Evolutionary conservation across 2,329 filamentous ascomycete species (phyloP).

Genomic region (Colletotrichum cereale): DNA sequence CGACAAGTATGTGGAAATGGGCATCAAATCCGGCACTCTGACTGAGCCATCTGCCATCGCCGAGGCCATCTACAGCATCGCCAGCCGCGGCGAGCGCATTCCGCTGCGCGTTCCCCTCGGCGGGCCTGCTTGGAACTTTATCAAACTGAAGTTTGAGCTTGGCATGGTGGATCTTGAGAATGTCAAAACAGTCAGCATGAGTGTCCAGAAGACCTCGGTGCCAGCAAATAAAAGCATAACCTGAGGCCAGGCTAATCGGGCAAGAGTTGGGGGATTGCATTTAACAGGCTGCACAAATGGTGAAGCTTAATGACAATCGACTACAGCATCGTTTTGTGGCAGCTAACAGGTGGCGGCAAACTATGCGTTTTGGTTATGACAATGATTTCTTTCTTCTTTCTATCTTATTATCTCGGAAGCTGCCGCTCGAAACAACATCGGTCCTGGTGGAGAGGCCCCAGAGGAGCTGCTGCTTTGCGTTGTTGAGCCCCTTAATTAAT

Average conservation of each 20-base stretch:
- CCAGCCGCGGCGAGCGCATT: slow-evolving; percentile 49
- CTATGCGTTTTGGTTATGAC: too few relatives aligned
- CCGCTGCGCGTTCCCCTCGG: slow-evolving; percentile 58
- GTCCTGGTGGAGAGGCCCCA: too few relatives aligned
- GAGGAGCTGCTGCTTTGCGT: too few relatives aligned
- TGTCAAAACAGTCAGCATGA: slow-evolving; percentile 50
- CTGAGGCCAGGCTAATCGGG: neutral
- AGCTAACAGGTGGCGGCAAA: too few relatives aligned
- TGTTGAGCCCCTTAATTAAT: too few relatives aligned
- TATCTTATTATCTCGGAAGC: too few relatives aligned
- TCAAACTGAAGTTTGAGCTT: slow-evolving; percentile 48
- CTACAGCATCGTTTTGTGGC: too few relatives aligned
- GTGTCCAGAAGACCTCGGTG: neutral
- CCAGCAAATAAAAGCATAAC: neutral
- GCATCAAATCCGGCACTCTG: slow-evolving; percentile 26
- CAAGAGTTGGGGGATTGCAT: neutral
- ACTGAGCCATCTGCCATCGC: slow-evolving; percentile 51
- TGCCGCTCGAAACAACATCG: too few relatives aligned
- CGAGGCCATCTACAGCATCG: slow-evolving; percentile 51
- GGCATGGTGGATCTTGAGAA: slow-evolving; percentile 49
- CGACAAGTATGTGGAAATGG: slow-evolving; percentile 29
- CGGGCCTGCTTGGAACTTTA: slow-evolving; percentile 51
- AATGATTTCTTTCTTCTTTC: too few relatives aligned
- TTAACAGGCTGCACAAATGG: too few relatives aligned
- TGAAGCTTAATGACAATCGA: too few relatives aligned